Evolutionary conservation across 306 rosid species (phyloP).

Genomic region (Lupinus albus): DNA sequence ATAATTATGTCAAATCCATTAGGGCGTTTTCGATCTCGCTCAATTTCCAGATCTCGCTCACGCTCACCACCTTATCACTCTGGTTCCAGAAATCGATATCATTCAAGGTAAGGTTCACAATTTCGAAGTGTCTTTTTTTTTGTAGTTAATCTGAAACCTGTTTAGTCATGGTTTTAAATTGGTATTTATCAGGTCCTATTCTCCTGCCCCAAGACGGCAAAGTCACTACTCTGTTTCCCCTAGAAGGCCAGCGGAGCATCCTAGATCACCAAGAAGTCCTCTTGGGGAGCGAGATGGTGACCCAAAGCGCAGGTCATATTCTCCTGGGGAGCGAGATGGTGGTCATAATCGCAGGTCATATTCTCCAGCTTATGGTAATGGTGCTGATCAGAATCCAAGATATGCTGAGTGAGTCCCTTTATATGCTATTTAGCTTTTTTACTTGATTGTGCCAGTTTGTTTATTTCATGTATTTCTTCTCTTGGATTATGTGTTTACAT

Average conservation of each 20-base stretch:
- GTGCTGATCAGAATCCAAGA: conserved; percentile 52
- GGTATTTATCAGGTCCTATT: conserved; percentile 67
- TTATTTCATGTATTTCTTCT: neutral
- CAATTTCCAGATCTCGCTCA: conserved; percentile 58
- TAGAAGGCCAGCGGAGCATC: conserved; percentile 65
- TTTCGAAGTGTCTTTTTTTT: neutral
- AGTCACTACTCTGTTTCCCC: conserved; percentile 83
- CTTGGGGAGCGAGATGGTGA: conserved; percentile 66
- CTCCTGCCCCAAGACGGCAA: conserved; percentile 86
- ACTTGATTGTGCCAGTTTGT: neutral
- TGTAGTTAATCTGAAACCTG: conserved; percentile 3
- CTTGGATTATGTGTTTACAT: conserved; percentile 29
- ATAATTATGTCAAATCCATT: conserved; percentile 33
- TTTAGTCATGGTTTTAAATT: conserved; percentile 25
- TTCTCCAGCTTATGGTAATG: conserved; percentile 76
- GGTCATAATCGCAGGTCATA: conserved; percentile 69
- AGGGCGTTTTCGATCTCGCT: conserved; percentile 91
- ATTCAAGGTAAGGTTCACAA: conserved; percentile 68
- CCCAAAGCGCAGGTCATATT: conserved; percentile 68
- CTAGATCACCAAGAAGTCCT: conserved; percentile 81
- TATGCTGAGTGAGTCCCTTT: conserved; percentile 60
- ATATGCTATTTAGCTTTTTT: conserved; percentile 6
- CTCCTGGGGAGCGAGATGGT: conserved; percentile 71
- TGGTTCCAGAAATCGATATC: conserved; percentile 80
- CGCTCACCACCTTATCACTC: conserved; percentile 76